Percentiles rank a stretch among this genome's conserved stretches.
These are phyloP conservation scores for Globisporangium emineosum DNA, from an alignment of 352 stramenopile genomes.

Conservation along the genomic window DNA sequence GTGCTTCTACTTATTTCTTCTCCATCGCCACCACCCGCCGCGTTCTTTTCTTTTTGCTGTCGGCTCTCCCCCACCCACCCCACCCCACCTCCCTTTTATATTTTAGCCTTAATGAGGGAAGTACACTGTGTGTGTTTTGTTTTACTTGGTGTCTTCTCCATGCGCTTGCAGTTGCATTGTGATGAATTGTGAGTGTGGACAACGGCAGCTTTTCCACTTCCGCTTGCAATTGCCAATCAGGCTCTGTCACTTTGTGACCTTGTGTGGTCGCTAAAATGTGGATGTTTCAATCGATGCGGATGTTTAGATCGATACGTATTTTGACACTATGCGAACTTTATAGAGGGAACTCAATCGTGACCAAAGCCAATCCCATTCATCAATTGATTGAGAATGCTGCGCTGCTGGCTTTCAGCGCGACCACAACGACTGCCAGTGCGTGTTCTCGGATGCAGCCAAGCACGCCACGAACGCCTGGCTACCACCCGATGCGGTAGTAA, in stretches of 20 bases:
- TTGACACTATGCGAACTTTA: too few relatives aligned
- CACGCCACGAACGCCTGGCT: neutral
- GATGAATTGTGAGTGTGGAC: too few relatives aligned
- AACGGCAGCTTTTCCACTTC: too few relatives aligned
- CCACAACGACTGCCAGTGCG: neutral
- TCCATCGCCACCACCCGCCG: neutral
- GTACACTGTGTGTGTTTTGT: conserved; percentile 13
- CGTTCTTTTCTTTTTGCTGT: neutral
- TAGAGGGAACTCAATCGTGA: too few relatives aligned
- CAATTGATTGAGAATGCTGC: neutral
- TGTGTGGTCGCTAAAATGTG: too few relatives aligned
- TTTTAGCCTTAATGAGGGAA: conserved; percentile 12
- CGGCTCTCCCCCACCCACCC: neutral
- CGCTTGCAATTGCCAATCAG: too few relatives aligned
- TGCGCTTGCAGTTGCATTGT: too few relatives aligned
- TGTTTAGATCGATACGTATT: too few relatives aligned
- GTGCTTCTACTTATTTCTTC: neutral
- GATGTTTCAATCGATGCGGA: too few relatives aligned
- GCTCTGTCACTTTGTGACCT: too few relatives aligned
- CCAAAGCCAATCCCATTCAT: too few relatives aligned
- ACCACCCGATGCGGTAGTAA: neutral
- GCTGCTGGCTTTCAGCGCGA: neutral
- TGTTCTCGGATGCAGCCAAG: neutral
- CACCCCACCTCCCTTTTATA: conserved; percentile 9
- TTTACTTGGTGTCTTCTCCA: neutral